Evolutionary conservation across 2,329 filamentous ascomycete genomes (phyloP).

Genomic region (Fusarium sp.): DNA sequence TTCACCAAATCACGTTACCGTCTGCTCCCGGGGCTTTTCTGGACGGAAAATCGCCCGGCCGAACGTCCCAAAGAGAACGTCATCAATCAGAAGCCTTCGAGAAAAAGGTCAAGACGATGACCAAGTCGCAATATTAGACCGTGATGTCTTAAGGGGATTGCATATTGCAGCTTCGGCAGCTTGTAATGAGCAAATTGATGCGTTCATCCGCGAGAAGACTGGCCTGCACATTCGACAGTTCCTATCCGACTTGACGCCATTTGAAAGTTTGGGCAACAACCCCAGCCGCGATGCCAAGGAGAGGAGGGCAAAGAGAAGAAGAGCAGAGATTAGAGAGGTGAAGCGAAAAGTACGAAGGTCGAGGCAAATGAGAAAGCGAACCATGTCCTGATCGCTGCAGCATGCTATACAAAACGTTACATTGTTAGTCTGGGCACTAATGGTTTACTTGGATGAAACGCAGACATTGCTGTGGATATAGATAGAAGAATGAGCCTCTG

Average conservation of each 20-base stretch:
- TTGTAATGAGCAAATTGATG: conserved; percentile 65
- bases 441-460: conserved; percentile 4
- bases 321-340: conserved; percentile 50
- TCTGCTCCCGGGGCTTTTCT: conserved; percentile 47
- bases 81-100: conserved; percentile 48
- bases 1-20: conserved; percentile 40
- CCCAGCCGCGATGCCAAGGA: conserved; percentile 40
- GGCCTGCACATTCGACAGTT: conserved; percentile 66
- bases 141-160: conserved; percentile 65
- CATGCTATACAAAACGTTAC: background rate
- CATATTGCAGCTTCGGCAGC: conserved; percentile 67
- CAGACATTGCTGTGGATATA: conserved; percentile 10
- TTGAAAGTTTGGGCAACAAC: conserved; percentile 59
- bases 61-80: conserved; percentile 52
- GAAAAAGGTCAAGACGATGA: conserved; percentile 48
- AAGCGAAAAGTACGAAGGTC: conserved; percentile 54
- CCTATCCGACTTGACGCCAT: conserved; percentile 63
- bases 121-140: conserved; percentile 58
- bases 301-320: conserved; percentile 46
- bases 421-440: conserved; percentile 14
- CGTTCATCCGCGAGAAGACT: conserved; percentile 62
- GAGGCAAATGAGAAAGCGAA: conserved; percentile 42
- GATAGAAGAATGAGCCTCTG: background rate
- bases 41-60: conserved; percentile 46
- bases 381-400: conserved; percentile 4